These are phyloP conservation scores for Grigorovia humatica DNA, from an alignment of 805 yeast genomes.

Conservation along the genomic window DNA sequence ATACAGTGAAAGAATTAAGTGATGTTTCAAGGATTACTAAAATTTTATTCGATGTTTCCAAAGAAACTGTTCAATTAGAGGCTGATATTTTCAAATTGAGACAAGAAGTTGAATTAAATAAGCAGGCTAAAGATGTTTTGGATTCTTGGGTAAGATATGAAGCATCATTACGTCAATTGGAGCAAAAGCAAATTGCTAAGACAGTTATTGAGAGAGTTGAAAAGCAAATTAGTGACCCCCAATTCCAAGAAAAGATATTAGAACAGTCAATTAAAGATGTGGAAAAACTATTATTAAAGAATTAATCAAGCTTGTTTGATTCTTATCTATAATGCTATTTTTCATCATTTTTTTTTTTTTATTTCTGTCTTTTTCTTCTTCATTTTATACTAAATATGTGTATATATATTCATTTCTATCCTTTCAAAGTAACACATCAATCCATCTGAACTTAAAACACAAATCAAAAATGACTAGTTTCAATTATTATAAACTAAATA, in stretches of 20 bases:
- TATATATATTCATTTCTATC: not conserved
- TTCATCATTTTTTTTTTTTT: not conserved
- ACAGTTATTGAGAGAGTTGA: conserved; percentile 82
- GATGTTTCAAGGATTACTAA: conserved; percentile 88
- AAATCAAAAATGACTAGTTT: not conserved
- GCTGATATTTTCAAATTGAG: conserved; percentile 87
- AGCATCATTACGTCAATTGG: conserved; percentile 88
- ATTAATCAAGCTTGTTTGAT: not conserved
- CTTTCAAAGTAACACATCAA: not conserved
- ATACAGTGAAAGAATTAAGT: conserved; percentile 75
- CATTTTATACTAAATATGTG: not conserved
- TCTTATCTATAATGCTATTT: too few relatives aligned
- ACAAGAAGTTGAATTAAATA: conserved; percentile 78
- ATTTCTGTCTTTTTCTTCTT: too few relatives aligned
- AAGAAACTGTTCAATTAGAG: conserved; percentile 94
- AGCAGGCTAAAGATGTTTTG: conserved; percentile 87
- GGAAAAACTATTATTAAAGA: conserved; percentile 63
- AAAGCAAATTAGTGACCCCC: conserved; percentile 71
- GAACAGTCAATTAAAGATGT: conserved; percentile 86
- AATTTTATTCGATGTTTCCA: conserved; percentile 84
- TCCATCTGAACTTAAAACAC: not conserved
- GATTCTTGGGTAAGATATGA: conserved; percentile 99
- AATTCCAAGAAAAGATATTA: conserved; percentile 88
- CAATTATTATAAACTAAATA: too few relatives aligned
- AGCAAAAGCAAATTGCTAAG: conserved; percentile 85